Percentiles rank a stretch among this genome's conserved stretches.
These are phyloP conservation scores for Pseudogymnoascus sp. DNA, from an alignment of 2,329 filamentous ascomycete species.

Conservation along the genomic window DNA sequence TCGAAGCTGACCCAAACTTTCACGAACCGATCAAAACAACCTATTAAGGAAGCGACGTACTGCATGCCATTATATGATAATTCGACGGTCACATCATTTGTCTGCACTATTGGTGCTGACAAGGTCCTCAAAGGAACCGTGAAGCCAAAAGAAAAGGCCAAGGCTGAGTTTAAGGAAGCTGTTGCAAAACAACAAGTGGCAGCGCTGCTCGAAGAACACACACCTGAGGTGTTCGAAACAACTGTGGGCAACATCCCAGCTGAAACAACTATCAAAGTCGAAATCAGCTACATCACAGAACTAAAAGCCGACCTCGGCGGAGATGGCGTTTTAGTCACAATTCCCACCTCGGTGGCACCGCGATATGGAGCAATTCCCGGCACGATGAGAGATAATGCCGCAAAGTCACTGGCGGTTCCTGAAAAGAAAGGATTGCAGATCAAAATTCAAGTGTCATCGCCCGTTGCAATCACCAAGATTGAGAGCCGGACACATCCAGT, in stretches of 20 bases:
- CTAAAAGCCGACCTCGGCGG: slow-evolving; percentile 59
- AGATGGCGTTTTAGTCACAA: slow-evolving; percentile 60
- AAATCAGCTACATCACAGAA: slow-evolving; percentile 60
- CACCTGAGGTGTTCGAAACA: slow-evolving; percentile 54
- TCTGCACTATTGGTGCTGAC: slow-evolving; percentile 49
- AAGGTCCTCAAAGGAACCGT: slow-evolving; percentile 56
- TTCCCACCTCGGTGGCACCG: slow-evolving; percentile 59
- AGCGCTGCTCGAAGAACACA: slow-evolving; percentile 52
- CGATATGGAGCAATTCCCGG: slow-evolving; percentile 49
- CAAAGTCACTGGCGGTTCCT: background rate
- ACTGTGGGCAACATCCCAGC: slow-evolving; percentile 60
- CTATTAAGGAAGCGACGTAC: slow-evolving; percentile 45
- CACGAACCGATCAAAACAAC: slow-evolving; percentile 41
- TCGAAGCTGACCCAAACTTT: slow-evolving; percentile 42
- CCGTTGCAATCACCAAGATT: slow-evolving; percentile 10
- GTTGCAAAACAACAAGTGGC: slow-evolving; percentile 51
- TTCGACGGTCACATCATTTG: slow-evolving; percentile 60
- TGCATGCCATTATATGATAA: slow-evolving; percentile 66
- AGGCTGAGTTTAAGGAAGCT: slow-evolving; percentile 50
- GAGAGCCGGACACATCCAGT: slow-evolving; percentile 11
- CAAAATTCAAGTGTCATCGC: slow-evolving; percentile 9
- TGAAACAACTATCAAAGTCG: slow-evolving; percentile 45
- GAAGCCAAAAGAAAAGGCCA: slow-evolving; percentile 56
- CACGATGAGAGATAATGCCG: background rate
- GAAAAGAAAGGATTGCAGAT: slow-evolving; percentile 10